These are phyloP conservation scores for Penicillium palitans DNA, from an alignment of 2,329 filamentous ascomycete species.

Conservation along the genomic window DNA sequence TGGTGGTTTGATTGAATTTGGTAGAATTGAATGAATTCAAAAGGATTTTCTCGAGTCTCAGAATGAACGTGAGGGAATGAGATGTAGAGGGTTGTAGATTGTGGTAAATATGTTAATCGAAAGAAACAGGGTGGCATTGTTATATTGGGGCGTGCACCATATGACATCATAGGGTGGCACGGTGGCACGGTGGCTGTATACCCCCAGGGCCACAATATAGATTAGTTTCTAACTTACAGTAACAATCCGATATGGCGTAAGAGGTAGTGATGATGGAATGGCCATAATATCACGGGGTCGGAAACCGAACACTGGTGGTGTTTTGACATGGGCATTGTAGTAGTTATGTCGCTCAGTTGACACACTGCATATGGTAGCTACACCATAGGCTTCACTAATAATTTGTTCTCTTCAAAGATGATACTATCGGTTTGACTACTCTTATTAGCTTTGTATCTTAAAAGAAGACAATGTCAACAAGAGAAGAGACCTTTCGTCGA, in stretches of 20 bases:
- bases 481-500: neutral
- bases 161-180: slow-evolving; percentile 9
- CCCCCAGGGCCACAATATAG: neutral
- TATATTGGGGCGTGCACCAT: slow-evolving; percentile 3
- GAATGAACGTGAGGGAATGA: neutral
- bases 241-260: neutral
- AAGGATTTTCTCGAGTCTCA: neutral
- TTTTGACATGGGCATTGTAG: neutral
- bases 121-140: neutral
- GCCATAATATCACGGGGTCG: neutral
- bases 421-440: too few relatives aligned
- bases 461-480: neutral
- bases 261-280: neutral
- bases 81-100: neutral
- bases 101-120: neutral
- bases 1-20: slow-evolving; percentile 2
- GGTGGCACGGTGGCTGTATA: neutral
- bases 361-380: too few relatives aligned
- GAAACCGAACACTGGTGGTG: too few relatives aligned
- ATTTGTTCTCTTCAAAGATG: too few relatives aligned
- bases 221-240: neutral
- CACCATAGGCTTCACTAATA: too few relatives aligned
- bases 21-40: neutral
- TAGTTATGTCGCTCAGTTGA: too few relatives aligned
- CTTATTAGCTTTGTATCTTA: too few relatives aligned